These are phyloP conservation scores for Helenozyma rhizophorensis DNA, from an alignment of 805 yeast genomes.

Conservation along the genomic window DNA sequence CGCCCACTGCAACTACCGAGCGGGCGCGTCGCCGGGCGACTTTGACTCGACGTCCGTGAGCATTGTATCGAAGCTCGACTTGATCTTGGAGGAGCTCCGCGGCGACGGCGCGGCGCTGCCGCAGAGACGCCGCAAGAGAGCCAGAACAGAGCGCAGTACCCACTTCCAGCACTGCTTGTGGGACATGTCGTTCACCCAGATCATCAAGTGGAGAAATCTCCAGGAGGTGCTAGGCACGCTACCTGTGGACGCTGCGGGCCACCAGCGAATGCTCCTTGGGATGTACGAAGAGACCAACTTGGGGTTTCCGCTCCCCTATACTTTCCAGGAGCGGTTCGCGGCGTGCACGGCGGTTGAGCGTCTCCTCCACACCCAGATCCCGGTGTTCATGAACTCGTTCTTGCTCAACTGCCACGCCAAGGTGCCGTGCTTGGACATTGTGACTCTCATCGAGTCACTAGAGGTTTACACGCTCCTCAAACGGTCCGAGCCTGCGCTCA, in stretches of 20 bases:
- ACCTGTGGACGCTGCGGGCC: conserved; percentile 6
- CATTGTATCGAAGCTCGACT: conserved; percentile 27
- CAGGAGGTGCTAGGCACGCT: conserved; percentile 9
- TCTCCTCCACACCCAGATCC: conserved; percentile 14
- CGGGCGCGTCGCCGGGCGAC: conserved; percentile 21
- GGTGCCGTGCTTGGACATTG: conserved; percentile 27
- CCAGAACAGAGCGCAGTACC: neutral
- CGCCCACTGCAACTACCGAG: conserved; percentile 25
- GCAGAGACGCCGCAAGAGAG: conserved; percentile 1
- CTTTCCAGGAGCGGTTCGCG: conserved; percentile 13
- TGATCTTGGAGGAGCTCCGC: conserved; percentile 22
- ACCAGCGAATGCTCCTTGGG: conserved; percentile 3
- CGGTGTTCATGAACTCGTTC: conserved; percentile 23
- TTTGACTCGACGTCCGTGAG: conserved; percentile 24
- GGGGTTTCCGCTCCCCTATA: neutral
- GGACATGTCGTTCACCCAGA: conserved; percentile 31
- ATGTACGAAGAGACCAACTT: conserved; percentile 2
- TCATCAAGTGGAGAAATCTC: conserved; percentile 28
- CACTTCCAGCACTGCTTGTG: conserved; percentile 19
- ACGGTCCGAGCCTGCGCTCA: conserved; percentile 15
- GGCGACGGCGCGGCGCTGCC: conserved; percentile 11
- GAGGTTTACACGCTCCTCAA: conserved; percentile 22
- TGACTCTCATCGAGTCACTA: conserved; percentile 26
- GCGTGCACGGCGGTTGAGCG: conserved; percentile 15
- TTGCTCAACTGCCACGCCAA: conserved; percentile 30